Evolutionary conservation across 108 stramenopile species (phyloP).

Genomic region (Cyclotella atomus): DNA sequence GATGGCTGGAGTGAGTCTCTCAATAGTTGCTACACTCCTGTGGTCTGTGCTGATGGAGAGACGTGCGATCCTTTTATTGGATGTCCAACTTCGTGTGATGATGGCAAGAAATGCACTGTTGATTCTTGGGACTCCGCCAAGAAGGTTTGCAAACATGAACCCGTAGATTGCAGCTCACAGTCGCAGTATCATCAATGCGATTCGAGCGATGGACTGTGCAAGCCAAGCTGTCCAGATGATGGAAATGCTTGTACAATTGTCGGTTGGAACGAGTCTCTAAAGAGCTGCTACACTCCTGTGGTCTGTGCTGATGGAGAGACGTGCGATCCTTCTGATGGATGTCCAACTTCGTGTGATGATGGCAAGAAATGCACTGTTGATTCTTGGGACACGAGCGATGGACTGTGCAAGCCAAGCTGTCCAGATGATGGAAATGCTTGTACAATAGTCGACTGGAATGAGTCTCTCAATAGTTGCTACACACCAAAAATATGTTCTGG

Average conservation of each 20-base stretch:
- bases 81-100: constrained; percentile 1
- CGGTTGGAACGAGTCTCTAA: neutral
- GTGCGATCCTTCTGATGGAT: neutral
- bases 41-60: neutral
- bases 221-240: neutral
- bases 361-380: constrained; percentile 2
- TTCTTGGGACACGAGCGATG: neutral
- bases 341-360: neutral
- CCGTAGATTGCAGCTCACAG: neutral
- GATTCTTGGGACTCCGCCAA: neutral
- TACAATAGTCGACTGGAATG: neutral
- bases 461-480: neutral
- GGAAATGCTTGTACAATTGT: neutral
- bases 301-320: neutral
- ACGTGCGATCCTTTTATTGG: neutral
- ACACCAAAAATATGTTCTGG: neutral
- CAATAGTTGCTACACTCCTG: constrained; percentile 2
- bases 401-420: neutral
- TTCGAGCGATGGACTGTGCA: neutral
- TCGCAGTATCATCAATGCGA: neutral
- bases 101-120: constrained; percentile 4
- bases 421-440: neutral
- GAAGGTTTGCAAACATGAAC: neutral
- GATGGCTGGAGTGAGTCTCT: constrained; percentile 1
- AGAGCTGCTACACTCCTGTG: neutral